These are phyloP conservation scores for Acaromyces ingoldii DNA, from an alignment of 1,284 basidiomycete genomes.

Conservation along the genomic window DNA sequence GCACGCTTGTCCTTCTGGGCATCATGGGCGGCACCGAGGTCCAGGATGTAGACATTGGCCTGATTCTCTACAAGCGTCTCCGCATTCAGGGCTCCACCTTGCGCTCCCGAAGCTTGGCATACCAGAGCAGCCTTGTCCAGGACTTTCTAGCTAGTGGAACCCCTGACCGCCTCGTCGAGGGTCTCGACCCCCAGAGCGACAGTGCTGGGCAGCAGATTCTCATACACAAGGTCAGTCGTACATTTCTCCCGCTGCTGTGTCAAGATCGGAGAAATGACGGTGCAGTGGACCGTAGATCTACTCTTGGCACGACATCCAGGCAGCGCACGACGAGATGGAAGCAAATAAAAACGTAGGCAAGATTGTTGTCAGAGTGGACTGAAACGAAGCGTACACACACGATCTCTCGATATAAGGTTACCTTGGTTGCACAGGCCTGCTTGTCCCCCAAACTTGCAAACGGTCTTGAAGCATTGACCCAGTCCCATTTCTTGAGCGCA, in stretches of 20 bases:
- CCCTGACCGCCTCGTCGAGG: conserved; percentile 14
- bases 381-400: too few species aligned
- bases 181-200: not conserved
- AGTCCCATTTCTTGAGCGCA: too few species aligned
- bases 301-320: conserved; percentile 74
- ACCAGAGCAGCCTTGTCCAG: conserved; percentile 72
- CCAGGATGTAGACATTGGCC: conserved; percentile 61
- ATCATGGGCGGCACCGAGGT: conserved; percentile 67
- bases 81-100: conserved; percentile 84
- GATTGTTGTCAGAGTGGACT: conserved; percentile 26
- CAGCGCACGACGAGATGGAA: conserved; percentile 82
- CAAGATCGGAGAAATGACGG: too few species aligned
- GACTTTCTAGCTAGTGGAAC: conserved; percentile 56
- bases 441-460: too few species aligned
- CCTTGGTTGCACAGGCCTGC: too few species aligned
- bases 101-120: conserved; percentile 69
- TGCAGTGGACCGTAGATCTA: too few species aligned
- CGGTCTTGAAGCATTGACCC: too few species aligned
- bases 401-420: too few species aligned
- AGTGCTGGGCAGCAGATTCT: conserved; percentile 21
- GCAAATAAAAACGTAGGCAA: conserved; percentile 68
- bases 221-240: conserved; percentile 56
- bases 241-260: too few species aligned
- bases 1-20: conserved; percentile 69
- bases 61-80: conserved; percentile 77